These are phyloP conservation scores for Leccinum huronense DNA, from an alignment of 1,284 basidiomycete species.

Conservation along the genomic window DNA sequence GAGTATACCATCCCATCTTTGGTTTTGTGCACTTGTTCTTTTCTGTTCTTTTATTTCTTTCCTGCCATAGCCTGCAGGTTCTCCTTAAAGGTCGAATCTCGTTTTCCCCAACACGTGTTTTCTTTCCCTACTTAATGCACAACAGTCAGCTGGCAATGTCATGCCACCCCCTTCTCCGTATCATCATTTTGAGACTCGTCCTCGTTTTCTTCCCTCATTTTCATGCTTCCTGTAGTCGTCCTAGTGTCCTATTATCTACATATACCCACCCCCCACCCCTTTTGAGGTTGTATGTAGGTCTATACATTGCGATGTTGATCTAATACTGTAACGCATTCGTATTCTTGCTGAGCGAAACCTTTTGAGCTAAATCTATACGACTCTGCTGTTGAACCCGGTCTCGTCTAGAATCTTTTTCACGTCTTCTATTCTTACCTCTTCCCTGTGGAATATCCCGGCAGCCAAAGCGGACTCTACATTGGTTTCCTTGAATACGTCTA, in stretches of 20 bases:
- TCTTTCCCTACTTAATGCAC: neutral
- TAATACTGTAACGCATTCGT: slow-evolving; percentile 31
- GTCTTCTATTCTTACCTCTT: slow-evolving; percentile 73
- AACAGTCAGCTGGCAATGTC: slow-evolving; percentile 11
- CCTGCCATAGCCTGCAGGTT: slow-evolving; percentile 5
- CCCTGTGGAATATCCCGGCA: slow-evolving; percentile 96
- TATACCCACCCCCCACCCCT: slow-evolving; percentile 28
- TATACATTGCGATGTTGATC: slow-evolving; percentile 30
- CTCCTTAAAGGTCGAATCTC: slow-evolving; percentile 12
- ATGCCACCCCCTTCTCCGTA: slow-evolving; percentile 9
- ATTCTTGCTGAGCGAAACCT: slow-evolving; percentile 10
- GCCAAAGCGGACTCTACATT: slow-evolving; percentile 91
- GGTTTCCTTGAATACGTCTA: slow-evolving; percentile 79
- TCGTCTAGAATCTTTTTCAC: slow-evolving; percentile 62
- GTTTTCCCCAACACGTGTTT: slow-evolving; percentile 3
- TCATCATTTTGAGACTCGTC: slow-evolving; percentile 15
- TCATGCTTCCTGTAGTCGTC: slow-evolving; percentile 36
- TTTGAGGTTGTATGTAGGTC: slow-evolving; percentile 37
- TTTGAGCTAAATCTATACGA: slow-evolving; percentile 13
- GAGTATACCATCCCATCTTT: slow-evolving; percentile 13
- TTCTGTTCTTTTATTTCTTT: slow-evolving; percentile 6
- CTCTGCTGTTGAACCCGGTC: slow-evolving; percentile 54
- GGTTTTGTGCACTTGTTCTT: slow-evolving; percentile 7
- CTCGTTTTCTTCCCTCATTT: neutral
- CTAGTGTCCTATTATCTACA: slow-evolving; percentile 33